A percentile compares a stretch with the other conserved stretches of the same genome.
These are phyloP conservation scores for Rhodofomes roseus DNA, from an alignment of 1,284 basidiomycete genomes.

Conservation along the genomic window DNA sequence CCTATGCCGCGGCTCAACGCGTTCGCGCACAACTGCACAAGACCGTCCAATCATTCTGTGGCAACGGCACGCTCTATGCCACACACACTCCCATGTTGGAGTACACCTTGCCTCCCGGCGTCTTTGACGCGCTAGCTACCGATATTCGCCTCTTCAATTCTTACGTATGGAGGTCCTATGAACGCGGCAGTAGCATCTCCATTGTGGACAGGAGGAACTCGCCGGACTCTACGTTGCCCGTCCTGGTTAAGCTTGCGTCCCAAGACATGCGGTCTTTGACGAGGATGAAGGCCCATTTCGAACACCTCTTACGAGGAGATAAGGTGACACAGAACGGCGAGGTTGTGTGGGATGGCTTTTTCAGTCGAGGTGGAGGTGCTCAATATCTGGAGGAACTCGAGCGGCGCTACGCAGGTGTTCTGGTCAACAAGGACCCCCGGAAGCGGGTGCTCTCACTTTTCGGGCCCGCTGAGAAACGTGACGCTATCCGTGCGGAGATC, in stretches of 20 bases:
- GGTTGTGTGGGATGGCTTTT: slow-evolving; percentile 61
- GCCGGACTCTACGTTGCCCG: slow-evolving; percentile 13
- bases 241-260: slow-evolving; percentile 42
- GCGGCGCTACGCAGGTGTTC: slow-evolving; percentile 31
- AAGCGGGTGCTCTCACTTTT: slow-evolving; percentile 49
- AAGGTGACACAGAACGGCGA: slow-evolving; percentile 44
- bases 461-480: slow-evolving; percentile 40
- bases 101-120: slow-evolving; percentile 35
- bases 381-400: slow-evolving; percentile 43
- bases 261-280: slow-evolving; percentile 44
- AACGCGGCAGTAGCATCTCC: slow-evolving; percentile 19
- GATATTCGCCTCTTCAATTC: slow-evolving; percentile 23
- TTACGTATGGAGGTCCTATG: slow-evolving; percentile 11
- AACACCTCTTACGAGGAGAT: slow-evolving; percentile 58
- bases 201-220: slow-evolving; percentile 13
- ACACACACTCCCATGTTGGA: slow-evolving; percentile 46
- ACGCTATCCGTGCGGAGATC: slow-evolving; percentile 37
- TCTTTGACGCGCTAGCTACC: slow-evolving; percentile 29
- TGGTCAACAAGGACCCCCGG: slow-evolving; percentile 38
- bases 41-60: slow-evolving; percentile 39
- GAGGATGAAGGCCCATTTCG: slow-evolving; percentile 52
- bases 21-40: slow-evolving; percentile 45
- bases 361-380: slow-evolving; percentile 38
- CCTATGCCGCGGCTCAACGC: slow-evolving; percentile 42
- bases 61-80: slow-evolving; percentile 37